Conservation (phyloP, 2,329 filamentous ascomycete genomes). For the Thermothelomyces thermophilus region DNA sequence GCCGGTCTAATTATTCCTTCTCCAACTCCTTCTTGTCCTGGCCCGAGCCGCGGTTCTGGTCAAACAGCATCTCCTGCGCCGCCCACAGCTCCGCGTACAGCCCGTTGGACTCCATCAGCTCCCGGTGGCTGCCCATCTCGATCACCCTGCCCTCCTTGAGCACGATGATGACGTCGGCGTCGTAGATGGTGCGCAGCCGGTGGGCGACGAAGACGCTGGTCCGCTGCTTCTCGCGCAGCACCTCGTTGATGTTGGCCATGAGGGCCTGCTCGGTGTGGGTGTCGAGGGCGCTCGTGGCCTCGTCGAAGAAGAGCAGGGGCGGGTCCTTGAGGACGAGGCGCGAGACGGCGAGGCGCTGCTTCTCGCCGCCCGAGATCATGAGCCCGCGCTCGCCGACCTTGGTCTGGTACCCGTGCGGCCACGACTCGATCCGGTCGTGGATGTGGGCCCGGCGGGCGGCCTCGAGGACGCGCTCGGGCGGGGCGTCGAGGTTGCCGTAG, state of each 20-base stretch:
- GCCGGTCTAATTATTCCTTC: no score
- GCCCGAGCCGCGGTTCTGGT: background rate
- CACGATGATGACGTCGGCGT: conserved; percentile 88
- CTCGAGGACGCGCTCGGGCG: conserved; percentile 62
- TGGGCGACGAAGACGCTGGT: conserved; percentile 95
- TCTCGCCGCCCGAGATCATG: conserved; percentile 96
- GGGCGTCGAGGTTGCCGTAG: conserved; percentile 77
- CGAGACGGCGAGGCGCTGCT: conserved; percentile 81
- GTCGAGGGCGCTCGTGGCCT: conserved; percentile 86
- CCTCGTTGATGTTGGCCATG: conserved; percentile 86
- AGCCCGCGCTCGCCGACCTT: conserved; percentile 89
- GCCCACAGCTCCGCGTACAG: conserved; percentile 90
- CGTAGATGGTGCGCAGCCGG: conserved; percentile 83
- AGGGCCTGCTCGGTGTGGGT: conserved; percentile 90
- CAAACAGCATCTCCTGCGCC: conserved; percentile 25
- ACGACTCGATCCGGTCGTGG: conserved; percentile 70
- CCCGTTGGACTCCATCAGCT: conserved; percentile 70
- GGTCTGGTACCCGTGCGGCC: conserved; percentile 84
- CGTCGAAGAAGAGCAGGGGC: conserved; percentile 86
- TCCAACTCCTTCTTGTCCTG: background rate
- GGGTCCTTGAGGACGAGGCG: conserved; percentile 83
- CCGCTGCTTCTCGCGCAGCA: conserved; percentile 76
- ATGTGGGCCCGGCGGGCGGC: conserved; percentile 80
- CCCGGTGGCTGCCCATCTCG: conserved; percentile 78
- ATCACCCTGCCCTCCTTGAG: conserved; percentile 77